phyloP scores from a whole-genome alignment of 163 green algal species.

The Chlorella variabilis region DNA sequence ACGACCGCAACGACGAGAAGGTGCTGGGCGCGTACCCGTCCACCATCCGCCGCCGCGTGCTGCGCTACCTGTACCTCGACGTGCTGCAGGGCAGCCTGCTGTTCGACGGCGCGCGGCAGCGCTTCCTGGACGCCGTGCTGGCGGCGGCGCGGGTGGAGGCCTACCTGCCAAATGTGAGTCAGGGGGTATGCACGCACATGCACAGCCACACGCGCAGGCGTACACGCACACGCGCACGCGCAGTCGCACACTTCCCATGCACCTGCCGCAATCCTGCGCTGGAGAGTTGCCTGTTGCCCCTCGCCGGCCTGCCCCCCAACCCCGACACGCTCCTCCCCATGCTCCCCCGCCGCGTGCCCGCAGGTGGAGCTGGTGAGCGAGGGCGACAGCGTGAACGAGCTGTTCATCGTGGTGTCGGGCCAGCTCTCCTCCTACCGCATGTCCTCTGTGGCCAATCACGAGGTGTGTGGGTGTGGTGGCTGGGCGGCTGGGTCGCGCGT shows the following conservation, averaged over 20 bases:
- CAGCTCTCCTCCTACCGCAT: slow-evolving; percentile 17
- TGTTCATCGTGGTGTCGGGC: slow-evolving; percentile 48
- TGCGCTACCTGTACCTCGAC: slow-evolving; percentile 46
- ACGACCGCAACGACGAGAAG: slow-evolving; percentile 39
- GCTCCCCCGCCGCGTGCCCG: no score
- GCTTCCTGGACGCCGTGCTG: slow-evolving; percentile 57
- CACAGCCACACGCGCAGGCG: neutral
- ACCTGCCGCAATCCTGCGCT: no score
- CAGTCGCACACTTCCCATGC: no score
- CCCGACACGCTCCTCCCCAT: no score
- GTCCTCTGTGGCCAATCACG: neutral
- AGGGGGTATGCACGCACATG: no score
- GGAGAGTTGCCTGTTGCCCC: no score
- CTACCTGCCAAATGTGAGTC: slow-evolving; percentile 47
- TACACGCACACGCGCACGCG: no score
- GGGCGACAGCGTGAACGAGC: slow-evolving; percentile 53
- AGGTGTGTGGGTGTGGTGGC: no score
- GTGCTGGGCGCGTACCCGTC: slow-evolving; percentile 51
- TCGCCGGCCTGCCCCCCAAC: no score
- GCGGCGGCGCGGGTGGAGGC: slow-evolving; percentile 48
- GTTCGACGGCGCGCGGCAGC: slow-evolving; percentile 29
- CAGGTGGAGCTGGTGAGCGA: slow-evolving; percentile 48
- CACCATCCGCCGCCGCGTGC: slow-evolving; percentile 49
- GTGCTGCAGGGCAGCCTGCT: slow-evolving; percentile 42
- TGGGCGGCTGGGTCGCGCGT: no score